Percentiles rank a stretch among this genome's conserved stretches.
Conservation (phyloP, 2,329 filamentous ascomycete species). For the Verticillium albo-atrum region DNA sequence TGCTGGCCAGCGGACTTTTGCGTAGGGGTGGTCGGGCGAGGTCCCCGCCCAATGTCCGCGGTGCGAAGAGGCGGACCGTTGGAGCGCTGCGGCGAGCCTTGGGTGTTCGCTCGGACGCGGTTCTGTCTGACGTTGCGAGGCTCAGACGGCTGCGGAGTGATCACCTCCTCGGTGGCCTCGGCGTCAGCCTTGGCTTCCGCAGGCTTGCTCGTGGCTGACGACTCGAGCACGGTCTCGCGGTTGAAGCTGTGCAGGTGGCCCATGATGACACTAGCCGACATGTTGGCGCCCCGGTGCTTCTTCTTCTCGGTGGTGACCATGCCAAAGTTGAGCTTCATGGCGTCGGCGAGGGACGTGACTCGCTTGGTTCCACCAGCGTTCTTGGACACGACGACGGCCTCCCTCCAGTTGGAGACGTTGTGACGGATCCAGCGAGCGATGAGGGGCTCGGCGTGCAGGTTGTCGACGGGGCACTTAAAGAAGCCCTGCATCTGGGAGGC, state of each 20-base stretch:
- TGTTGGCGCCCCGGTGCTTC: constrained; percentile 58
- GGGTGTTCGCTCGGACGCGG: constrained; percentile 7
- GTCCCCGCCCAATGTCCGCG: constrained; percentile 9
- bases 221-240: constrained; percentile 37
- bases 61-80: constrained; percentile 3
- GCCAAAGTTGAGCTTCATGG: constrained; percentile 94
- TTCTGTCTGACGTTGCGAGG: constrained; percentile 8
- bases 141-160: constrained; percentile 7
- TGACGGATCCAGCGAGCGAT: constrained; percentile 93
- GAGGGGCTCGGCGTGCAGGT: constrained; percentile 91
- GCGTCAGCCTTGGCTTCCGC: constrained; percentile 17
- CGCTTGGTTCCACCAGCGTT: constrained; percentile 96
- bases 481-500: constrained; percentile 99
- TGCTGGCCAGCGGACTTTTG: constrained; percentile 1
- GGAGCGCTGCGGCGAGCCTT: constrained; percentile 9
- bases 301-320: constrained; percentile 85
- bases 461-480: constrained; percentile 96
- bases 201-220: constrained; percentile 19
- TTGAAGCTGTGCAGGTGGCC: constrained; percentile 59
- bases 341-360: constrained; percentile 92
- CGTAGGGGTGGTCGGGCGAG: constrained; percentile 9
- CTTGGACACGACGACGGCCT: constrained; percentile 96
- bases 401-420: constrained; percentile 81
- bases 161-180: constrained; percentile 16
- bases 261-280: constrained; percentile 77